Base-by-base conservation (phyloP, 2,329 filamentous ascomycete genomes). In the Hypoxylon sp. region DNA sequence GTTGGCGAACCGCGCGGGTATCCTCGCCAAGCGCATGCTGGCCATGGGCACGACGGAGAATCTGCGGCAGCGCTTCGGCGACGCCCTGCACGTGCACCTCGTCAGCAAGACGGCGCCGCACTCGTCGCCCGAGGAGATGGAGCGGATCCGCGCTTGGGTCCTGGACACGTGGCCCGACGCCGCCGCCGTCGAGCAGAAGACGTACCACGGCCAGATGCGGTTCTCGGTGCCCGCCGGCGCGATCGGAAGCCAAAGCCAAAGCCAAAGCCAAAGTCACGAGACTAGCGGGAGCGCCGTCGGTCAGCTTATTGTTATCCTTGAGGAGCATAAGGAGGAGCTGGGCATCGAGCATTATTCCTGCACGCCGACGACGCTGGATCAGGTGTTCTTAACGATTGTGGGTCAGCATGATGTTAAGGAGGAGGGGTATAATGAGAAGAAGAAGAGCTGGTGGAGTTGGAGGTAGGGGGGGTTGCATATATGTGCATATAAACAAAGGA, bases 311-410 rank as follows among this genome's bases (percentile, higher is more conserved):
- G 87, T 91, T 13, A 76, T 91, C 44, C 83, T 97, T 0, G 94
- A 98, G 80, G 87, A 89, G 72, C 85, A 90, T 69, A 92, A 91
- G 74, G 82, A 88, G 19, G 79, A 81, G 3, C 79, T 97, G 29
- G 92, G 92, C 0, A 86, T 97, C 52, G 91, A 93, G 77, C 93
- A 97, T 79, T 98, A 95, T 80, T 94, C 91, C 54, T 93, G 97
- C 71, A 92, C 89, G 64, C 93, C 93, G 24, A 96, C 94, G 17
- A 97, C 93, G 14, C 82, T 98, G 46, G 94, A 98, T 77, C 93
- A 97, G 80, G 94, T 98, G 0, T 98, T 98, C 80, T 80, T 98
- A 78, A 87, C 87, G 26, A 96, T 98, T 76, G 94, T 97, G 0
- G 90, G 91, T 1, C 87, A 90, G 79, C 92, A 97, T 78, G 90